These are phyloP conservation scores for Angomonas desouzai DNA, from an alignment of 208 protist genomes.

Conservation along the genomic window DNA sequence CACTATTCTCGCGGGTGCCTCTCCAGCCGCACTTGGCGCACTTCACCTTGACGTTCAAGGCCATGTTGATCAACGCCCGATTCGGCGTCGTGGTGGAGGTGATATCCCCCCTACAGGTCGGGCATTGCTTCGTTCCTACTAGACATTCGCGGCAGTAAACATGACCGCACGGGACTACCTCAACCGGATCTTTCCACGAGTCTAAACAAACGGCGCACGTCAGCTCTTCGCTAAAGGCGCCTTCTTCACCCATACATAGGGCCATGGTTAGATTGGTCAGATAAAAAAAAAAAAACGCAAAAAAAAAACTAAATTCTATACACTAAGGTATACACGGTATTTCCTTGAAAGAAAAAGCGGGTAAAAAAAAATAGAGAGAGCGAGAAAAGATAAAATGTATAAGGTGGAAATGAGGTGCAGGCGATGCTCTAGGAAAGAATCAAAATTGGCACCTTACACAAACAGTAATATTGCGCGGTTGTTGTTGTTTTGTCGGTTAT, in stretches of 20 bases:
- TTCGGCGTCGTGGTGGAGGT: conserved; percentile 32
- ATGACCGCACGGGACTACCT: conserved; percentile 38
- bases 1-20: conserved; percentile 46
- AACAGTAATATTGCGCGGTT: too few species aligned
- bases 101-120: conserved; percentile 49
- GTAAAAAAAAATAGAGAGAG: too few species aligned
- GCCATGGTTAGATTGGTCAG: neutral
- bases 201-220: conserved; percentile 68
- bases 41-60: conserved; percentile 44
- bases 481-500: too few species aligned
- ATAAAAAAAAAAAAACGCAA: conserved; percentile 9
- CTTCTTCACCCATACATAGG: conserved; percentile 36
- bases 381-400: too few species aligned
- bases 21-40: conserved; percentile 61
- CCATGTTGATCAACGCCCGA: conserved; percentile 70
- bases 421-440: too few species aligned
- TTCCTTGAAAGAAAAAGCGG: too few species aligned
- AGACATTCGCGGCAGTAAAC: conserved; percentile 63
- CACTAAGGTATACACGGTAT: too few species aligned
- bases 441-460: too few species aligned
- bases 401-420: too few species aligned
- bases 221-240: conserved; percentile 57
- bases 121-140: conserved; percentile 35
- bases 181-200: conserved; percentile 65
- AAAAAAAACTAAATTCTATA: conserved; percentile 21